Evolutionary conservation across 2,329 filamentous ascomycete species (phyloP), one percentile per base, ranked within the genome.

Genomic region (Aspergillus sp.): DNA sequence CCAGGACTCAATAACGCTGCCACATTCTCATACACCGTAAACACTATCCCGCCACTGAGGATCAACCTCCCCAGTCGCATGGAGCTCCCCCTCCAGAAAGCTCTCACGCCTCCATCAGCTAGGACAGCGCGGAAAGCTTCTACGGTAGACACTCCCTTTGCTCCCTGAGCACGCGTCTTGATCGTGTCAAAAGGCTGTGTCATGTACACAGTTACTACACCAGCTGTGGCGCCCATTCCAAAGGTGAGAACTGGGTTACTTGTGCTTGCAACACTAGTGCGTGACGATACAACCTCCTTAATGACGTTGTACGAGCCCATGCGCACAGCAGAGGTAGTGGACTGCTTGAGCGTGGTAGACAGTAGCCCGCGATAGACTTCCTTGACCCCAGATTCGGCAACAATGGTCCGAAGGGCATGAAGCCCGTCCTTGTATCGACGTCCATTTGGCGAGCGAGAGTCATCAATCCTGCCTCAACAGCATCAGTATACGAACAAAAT

Each of bases 231-330:
- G 0, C 88, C 88, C 54, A 88, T 89, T 0, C 77, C 84, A 64
- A 90, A 90, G 41, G 86, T 89, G 0, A 83, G 80, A 1, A 74
- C 66, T 19, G 41, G 38, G n/a, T 23, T 34, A 3, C 23, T 34
- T 1, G 84, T 83, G 31, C 76, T 84, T 64, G 85, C 80, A 51
- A 77, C 70, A 38, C 86, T 82, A 19, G 83, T 71, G 13, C 75
- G 75, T 28, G 74, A 77, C 60, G 76, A 81, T 62, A 83, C 81
- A 58, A 82, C 85, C 65, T 89, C 86, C 69, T 88, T 89, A 59
- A 89, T 77, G 56, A 87, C 85, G 50, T 87, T 87, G 73, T 89
- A 89, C 3, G 83, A 82, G 1, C 87, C 87, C 78, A 89, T 84
- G 4, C 86, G 82, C 41, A 88, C 85, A 0, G 85, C 85, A 0